Evolutionary conservation across 139 green algal genomes (phyloP).

Genomic region (Coelastrella sp.): DNA sequence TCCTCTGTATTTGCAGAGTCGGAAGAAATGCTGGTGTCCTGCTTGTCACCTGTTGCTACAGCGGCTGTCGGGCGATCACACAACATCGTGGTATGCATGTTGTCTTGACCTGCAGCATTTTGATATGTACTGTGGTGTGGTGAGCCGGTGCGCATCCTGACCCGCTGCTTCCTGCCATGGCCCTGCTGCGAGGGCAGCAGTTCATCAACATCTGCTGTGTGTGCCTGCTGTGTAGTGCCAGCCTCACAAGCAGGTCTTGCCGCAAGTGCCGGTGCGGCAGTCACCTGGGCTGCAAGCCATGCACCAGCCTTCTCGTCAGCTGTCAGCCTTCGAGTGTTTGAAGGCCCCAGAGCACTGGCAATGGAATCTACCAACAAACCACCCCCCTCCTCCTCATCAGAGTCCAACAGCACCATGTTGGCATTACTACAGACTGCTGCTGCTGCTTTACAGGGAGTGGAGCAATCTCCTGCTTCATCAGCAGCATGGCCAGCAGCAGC

Average conservation of each 20-base stretch:
- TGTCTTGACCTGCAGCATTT: too few species aligned
- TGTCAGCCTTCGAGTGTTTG: neutral
- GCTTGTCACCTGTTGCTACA: too few species aligned
- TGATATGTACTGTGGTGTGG: too few species aligned
- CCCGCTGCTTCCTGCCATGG: too few species aligned
- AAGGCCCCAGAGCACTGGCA: too few species aligned
- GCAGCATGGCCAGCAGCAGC: neutral
- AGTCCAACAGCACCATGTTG: constrained; percentile 20
- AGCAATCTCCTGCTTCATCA: too few species aligned
- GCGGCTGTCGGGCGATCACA: too few species aligned
- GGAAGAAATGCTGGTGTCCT: too few species aligned
- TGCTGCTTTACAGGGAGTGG: neutral
- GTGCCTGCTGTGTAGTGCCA: neutral
- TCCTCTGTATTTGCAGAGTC: neutral
- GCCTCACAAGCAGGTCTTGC: too few species aligned
- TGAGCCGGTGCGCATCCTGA: too few species aligned
- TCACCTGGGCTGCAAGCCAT: neutral
- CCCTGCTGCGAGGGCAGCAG: too few species aligned
- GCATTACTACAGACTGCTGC: neutral
- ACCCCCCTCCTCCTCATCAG: neutral
- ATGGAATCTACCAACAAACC: neutral
- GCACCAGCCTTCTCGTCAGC: neutral
- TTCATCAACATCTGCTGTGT: neutral
- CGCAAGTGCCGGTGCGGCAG: neutral
- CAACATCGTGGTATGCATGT: too few species aligned